A percentile compares a stretch with the other conserved stretches of the same genome.
These are phyloP conservation scores for Cytospora mali DNA, from an alignment of 2,329 filamentous ascomycete genomes.

Conservation along the genomic window DNA sequence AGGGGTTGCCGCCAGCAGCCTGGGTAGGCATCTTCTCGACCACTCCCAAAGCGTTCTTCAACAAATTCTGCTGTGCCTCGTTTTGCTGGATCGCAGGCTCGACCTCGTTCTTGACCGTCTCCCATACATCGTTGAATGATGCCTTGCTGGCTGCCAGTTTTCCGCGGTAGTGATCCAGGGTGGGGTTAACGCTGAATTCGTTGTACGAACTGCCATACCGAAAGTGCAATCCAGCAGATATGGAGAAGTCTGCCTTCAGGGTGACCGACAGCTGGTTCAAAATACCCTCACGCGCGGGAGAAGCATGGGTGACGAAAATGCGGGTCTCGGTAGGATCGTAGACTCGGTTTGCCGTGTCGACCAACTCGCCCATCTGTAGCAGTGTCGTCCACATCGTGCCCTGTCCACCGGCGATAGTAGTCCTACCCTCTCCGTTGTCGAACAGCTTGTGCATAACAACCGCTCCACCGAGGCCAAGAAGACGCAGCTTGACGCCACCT, in stretches of 20 bases:
- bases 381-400: conserved; percentile 99
- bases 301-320: conserved; percentile 95
- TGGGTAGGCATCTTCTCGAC: conserved; percentile 98
- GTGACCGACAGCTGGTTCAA: conserved; percentile 97
- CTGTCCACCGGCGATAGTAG: conserved; percentile 96
- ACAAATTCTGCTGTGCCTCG: conserved; percentile 86
- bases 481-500: conserved; percentile 91
- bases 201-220: conserved; percentile 99
- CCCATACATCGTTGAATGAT: conserved; percentile 99
- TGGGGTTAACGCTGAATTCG: conserved; percentile 98
- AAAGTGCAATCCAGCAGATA: conserved; percentile 97
- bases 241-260: conserved; percentile 96
- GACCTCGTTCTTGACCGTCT: conserved; percentile 95
- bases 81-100: conserved; percentile 93
- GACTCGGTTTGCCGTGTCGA: conserved; percentile 96
- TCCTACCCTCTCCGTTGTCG: conserved; percentile 96
- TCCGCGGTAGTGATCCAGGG: conserved; percentile 95
- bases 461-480: conserved; percentile 90
- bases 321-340: conserved; percentile 98
- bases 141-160: conserved; percentile 98
- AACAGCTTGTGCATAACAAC: conserved; percentile 99
- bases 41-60: conserved; percentile 88
- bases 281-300: conserved; percentile 92
- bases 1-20: conserved; percentile 94
- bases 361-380: conserved; percentile 95